Evolutionary conservation across 2,329 filamentous ascomycete genomes (phyloP).

Genomic region (Alternaria infectoria): DNA sequence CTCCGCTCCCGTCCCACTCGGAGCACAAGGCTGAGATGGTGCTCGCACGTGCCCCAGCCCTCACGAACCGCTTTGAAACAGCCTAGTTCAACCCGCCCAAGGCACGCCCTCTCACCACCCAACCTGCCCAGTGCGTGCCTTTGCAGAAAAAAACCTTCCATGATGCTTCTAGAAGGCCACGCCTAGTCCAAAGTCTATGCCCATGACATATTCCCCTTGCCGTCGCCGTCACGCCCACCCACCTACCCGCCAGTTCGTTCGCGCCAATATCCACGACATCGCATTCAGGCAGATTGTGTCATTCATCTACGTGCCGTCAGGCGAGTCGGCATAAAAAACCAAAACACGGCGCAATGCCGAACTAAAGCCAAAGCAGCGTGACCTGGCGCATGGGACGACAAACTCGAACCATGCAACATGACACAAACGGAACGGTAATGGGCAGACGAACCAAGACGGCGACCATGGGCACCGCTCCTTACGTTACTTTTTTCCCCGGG

Average conservation of each 20-base stretch:
- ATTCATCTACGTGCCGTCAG: neutral
- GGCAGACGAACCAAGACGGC: neutral
- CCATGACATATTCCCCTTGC: slow-evolving; percentile 6
- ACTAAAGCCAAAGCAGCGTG: slow-evolving; percentile 11
- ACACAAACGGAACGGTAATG: slow-evolving; percentile 15
- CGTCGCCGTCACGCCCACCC: slow-evolving; percentile 2
- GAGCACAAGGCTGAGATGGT: slow-evolving; percentile 5
- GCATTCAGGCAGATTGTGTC: slow-evolving; percentile 21
- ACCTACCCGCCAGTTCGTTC: slow-evolving; percentile 15
- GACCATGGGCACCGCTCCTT: slow-evolving; percentile 1
- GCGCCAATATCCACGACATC: slow-evolving; percentile 6
- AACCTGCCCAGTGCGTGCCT: neutral
- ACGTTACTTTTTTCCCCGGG: slow-evolving; percentile 15
- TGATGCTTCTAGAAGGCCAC: slow-evolving; percentile 21
- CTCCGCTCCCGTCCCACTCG: slow-evolving; percentile 5
- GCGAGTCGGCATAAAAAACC: slow-evolving; percentile 17
- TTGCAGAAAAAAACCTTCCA: slow-evolving; percentile 9
- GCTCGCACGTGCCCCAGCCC: slow-evolving; percentile 1
- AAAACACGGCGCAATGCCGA: slow-evolving; percentile 12
- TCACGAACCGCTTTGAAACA: slow-evolving; percentile 23
- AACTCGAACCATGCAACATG: slow-evolving; percentile 15
- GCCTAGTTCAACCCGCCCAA: slow-evolving; percentile 10
- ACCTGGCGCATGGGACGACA: slow-evolving; percentile 15
- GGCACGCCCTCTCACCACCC: slow-evolving; percentile 1
- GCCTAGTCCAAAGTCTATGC: neutral